Conservation (phyloP, 331 rosid species). For the Malus hybrid region DNA sequence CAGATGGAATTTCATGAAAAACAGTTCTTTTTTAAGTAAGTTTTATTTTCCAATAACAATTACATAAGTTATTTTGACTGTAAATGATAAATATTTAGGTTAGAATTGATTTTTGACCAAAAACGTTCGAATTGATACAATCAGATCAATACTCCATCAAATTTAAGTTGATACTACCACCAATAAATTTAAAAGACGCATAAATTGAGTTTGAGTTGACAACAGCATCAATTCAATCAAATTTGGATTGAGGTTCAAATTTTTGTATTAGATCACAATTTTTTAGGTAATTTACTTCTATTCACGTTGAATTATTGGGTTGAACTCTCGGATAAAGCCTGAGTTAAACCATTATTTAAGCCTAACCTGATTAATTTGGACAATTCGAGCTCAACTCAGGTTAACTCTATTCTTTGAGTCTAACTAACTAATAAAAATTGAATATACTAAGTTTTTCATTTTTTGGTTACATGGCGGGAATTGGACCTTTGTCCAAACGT, state of each 20-base stretch:
- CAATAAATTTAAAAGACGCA: too few species aligned
- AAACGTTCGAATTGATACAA: too few species aligned
- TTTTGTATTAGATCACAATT: background rate
- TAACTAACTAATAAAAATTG: background rate
- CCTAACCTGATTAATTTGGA: background rate
- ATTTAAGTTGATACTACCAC: background rate
- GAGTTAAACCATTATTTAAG: background rate
- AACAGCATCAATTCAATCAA: background rate
- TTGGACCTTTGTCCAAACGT: too few species aligned
- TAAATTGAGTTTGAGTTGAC: background rate
- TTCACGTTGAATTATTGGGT: background rate
- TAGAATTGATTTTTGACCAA: too few species aligned
- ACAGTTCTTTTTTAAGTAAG: too few species aligned
- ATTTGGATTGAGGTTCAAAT: background rate
- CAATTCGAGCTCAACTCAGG: background rate
- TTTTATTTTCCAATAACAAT: too few species aligned
- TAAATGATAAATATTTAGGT: background rate
- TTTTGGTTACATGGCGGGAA: too few species aligned
- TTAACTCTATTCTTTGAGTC: background rate
- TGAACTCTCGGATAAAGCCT: background rate
- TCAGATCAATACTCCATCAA: too few species aligned
- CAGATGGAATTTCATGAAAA: background rate
- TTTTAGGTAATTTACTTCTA: background rate
- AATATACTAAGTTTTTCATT: too few species aligned
- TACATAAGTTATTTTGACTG: too few species aligned